Base-by-base conservation (phyloP, 2,329 filamentous ascomycete species). In the Pseudocercospora macadamiae region DNA sequence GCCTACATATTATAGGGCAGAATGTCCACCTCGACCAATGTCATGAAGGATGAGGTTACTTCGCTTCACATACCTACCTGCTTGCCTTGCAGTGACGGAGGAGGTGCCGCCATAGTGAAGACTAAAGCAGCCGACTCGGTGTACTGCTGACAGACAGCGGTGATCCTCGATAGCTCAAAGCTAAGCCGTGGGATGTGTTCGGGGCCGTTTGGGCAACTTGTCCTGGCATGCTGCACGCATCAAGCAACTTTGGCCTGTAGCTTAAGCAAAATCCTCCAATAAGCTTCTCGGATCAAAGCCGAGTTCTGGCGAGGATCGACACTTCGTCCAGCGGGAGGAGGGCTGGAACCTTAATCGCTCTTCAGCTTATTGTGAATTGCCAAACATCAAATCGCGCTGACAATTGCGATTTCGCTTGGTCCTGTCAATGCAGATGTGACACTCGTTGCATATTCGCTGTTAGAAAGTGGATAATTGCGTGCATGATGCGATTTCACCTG, bases 121-220 rank as follows among this genome's bases (percentile, higher is more conserved):
- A 12, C 28, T 44, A 16, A 23, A 44, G 10, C 21, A 37, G 39
- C 6, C 19, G 39, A 44, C 16, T 14, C 5, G 19, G 21, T 25
- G 39, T 44, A 19, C 39, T 44, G 39, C 39, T 44, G 39, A 44
- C 39, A 44, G 39, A 44, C 39, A 44, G 39, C 39, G 39, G 21
- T 44, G 39, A 25, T 23, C 39, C 16, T 44, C 39, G 7, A 44
- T 44, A 44, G 39, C 39, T 23, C 39, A 44, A 16, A 44, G 39
- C 39, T 19, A 44, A 10, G 19, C 21, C 19, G 19, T 19, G 21
- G 39, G 19, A 23, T 44, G 39, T 21, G 21, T 44, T 44, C 39
- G 16, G 39, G 39, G 39, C 19, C 39, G 5, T 44, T 25, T 44
- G 39, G 39, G 39, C 39, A 44, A 44, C 4, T 19, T 44, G 16